These are phyloP conservation scores for Solanum clarkiae DNA, from an alignment of 257 asterid genomes.

Conservation along the genomic window DNA sequence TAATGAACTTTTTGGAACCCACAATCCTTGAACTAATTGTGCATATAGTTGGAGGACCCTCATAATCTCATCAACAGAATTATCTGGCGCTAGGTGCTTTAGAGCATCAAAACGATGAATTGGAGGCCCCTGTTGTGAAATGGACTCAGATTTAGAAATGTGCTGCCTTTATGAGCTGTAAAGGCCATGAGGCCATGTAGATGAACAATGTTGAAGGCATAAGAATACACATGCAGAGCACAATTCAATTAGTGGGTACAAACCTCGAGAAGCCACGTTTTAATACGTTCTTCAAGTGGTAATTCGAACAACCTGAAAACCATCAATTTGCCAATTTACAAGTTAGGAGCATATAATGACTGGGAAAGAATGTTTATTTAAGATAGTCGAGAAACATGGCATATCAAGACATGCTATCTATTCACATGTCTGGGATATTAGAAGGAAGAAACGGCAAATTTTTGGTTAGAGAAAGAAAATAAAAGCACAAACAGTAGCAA, in stretches of 20 bases:
- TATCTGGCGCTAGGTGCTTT: conserved; percentile 63
- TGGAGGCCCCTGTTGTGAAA: conserved; percentile 54
- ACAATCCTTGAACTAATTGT: conserved; percentile 76
- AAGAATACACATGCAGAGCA: background rate
- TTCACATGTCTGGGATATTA: background rate
- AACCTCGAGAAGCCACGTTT: conserved; percentile 58
- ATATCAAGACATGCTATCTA: background rate
- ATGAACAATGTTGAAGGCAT: background rate
- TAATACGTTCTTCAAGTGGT: conserved; percentile 65
- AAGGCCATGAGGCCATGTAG: background rate
- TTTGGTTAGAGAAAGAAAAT: background rate
- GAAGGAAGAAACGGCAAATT: background rate
- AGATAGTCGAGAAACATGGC: background rate
- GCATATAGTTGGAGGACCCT: conserved; percentile 51
- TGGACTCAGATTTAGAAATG: conserved; percentile 10
- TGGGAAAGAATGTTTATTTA: background rate
- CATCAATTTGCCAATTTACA: conserved; percentile 5
- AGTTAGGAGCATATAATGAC: background rate
- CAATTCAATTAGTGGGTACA: conserved; percentile 1
- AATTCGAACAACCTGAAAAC: conserved; percentile 49
- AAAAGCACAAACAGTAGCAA: background rate
- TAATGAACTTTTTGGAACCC: conserved; percentile 63
- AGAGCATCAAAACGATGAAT: conserved; percentile 65
- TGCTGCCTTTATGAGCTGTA: background rate
- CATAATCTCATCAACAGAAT: conserved; percentile 48